phyloP scores from a whole-genome alignment of 495 filamentous ascomycete genomes.

The Xylaria curta region DNA sequence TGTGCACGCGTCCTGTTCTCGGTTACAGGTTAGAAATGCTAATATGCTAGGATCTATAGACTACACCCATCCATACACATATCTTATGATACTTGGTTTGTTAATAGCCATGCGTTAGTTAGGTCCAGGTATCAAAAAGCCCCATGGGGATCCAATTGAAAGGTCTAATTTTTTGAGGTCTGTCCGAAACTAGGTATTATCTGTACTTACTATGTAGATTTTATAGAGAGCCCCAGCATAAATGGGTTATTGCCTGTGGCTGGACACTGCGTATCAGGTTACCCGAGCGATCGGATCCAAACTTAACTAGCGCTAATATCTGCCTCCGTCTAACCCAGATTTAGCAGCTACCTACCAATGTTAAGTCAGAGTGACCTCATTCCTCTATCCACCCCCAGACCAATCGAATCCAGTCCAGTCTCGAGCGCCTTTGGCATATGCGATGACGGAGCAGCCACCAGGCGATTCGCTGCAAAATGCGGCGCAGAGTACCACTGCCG shows the following conservation, averaged over 20 bases:
- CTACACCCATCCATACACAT: neutral
- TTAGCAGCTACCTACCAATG: too few relatives aligned
- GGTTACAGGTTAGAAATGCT: neutral
- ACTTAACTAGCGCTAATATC: neutral
- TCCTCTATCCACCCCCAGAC: slow-evolving; percentile 8
- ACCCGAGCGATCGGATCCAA: slow-evolving; percentile 1
- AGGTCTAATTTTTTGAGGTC: neutral
- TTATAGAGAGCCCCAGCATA: neutral
- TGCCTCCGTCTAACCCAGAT: neutral
- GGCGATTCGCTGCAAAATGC: neutral
- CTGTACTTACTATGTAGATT: too few relatives aligned
- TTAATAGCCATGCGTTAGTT: neutral
- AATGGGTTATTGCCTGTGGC: neutral
- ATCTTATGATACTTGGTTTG: neutral
- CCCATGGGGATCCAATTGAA: neutral
- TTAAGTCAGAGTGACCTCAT: slow-evolving; percentile 1
- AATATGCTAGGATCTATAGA: neutral
- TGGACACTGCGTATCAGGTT: neutral
- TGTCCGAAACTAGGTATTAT: neutral
- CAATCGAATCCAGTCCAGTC: neutral
- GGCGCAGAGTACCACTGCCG: neutral
- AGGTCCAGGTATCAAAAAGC: neutral
- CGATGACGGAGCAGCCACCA: slow-evolving; percentile 13
- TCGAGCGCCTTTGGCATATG: neutral
- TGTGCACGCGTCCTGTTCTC: neutral